Evolutionary conservation across 2,329 filamentous ascomycete genomes (phyloP).

Genomic region (Botryosphaeria dothidea): DNA sequence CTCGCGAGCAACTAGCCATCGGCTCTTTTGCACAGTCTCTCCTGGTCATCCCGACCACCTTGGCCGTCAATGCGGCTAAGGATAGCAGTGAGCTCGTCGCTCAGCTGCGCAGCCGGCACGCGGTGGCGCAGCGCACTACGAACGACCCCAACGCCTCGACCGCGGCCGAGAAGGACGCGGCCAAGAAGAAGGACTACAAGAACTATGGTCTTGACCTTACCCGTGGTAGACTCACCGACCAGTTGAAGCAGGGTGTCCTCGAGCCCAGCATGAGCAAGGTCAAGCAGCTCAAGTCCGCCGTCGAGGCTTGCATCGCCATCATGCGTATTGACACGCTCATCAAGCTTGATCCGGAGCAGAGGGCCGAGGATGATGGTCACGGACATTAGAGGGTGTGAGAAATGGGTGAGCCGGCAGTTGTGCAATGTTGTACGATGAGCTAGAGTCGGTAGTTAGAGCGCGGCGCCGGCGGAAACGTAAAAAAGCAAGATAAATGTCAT

Average conservation of each 20-base stretch:
- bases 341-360: conserved; percentile 90
- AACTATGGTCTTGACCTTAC: conserved; percentile 94
- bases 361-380: conserved; percentile 77
- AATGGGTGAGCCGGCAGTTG: neutral
- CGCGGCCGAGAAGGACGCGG: conserved; percentile 85
- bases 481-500: conserved; percentile 13
- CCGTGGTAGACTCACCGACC: conserved; percentile 88
- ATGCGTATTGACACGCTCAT: conserved; percentile 99
- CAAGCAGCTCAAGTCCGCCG: conserved; percentile 95
- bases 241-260: conserved; percentile 90
- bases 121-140: conserved; percentile 89
- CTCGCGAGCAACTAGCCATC: conserved; percentile 95
- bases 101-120: conserved; percentile 90
- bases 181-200: conserved; percentile 95
- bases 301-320: conserved; percentile 97
- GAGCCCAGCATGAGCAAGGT: conserved; percentile 99
- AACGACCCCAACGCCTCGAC: conserved; percentile 59
- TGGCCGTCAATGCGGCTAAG: conserved; percentile 96
- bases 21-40: conserved; percentile 96
- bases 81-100: conserved; percentile 94
- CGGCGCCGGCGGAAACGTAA: conserved; percentile 1
- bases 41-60: conserved; percentile 91
- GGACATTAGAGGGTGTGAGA: conserved; percentile 60
- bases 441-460: neutral
- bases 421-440: neutral